Conservation (phyloP, 345 rosid genomes). For the Zanthoxylum bungeanum region DNA sequence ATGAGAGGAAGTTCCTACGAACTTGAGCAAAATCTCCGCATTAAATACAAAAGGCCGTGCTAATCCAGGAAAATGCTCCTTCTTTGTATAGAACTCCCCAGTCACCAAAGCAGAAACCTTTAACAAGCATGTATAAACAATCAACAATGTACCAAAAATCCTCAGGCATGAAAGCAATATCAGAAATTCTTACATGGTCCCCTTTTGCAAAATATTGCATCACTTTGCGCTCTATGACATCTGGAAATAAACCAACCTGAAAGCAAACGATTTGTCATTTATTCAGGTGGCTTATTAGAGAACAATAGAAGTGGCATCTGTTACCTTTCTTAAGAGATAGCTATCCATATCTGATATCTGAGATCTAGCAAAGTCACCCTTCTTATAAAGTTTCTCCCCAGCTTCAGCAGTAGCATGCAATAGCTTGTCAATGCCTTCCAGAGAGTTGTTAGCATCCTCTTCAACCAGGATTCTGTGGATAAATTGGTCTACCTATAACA, state of each 20-base stretch:
- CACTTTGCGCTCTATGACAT: slow-evolving; percentile 76
- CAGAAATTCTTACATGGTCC: slow-evolving; percentile 51
- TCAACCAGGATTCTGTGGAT: slow-evolving; percentile 74
- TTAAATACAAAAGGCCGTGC: slow-evolving; percentile 78
- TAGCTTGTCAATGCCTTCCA: slow-evolving; percentile 37
- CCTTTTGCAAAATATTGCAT: slow-evolving; percentile 64
- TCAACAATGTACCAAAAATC: slow-evolving; percentile 15
- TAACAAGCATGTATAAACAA: slow-evolving; percentile 21
- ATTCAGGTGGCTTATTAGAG: slow-evolving; percentile 1
- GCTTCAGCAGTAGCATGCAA: slow-evolving; percentile 57
- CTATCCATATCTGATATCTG: slow-evolving; percentile 46
- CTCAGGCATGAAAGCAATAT: slow-evolving; percentile 4
- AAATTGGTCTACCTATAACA: slow-evolving; percentile 70
- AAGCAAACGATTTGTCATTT: slow-evolving; percentile 10
- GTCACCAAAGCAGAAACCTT: slow-evolving; percentile 93
- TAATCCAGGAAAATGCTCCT: slow-evolving; percentile 79
- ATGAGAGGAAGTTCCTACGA: slow-evolving; percentile 28
- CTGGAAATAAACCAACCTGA: slow-evolving; percentile 88
- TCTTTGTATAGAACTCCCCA: slow-evolving; percentile 73
- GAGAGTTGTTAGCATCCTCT: slow-evolving; percentile 53
- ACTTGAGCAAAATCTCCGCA: slow-evolving; percentile 71
- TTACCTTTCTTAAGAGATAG: slow-evolving; percentile 67
- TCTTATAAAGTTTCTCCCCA: slow-evolving; percentile 49
- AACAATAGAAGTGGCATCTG: slow-evolving; percentile 10
- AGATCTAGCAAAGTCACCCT: slow-evolving; percentile 67